Conservation (phyloP, 345 rosid species). For the Eutrema japonicum region DNA sequence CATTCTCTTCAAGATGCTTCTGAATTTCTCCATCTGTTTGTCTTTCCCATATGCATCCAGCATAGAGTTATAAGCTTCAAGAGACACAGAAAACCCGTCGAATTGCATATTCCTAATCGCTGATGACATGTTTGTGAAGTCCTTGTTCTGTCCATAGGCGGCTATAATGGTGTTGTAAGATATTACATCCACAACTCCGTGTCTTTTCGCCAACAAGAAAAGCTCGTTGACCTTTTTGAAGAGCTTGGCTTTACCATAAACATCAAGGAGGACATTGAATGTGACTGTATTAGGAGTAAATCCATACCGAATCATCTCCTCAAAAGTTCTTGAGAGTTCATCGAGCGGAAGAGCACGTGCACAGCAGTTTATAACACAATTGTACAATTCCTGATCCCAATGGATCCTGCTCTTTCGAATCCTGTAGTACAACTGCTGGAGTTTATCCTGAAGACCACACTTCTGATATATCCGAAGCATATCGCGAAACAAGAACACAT, state of each 20-base stretch:
- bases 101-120: constrained; percentile 74
- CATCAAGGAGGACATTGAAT: constrained; percentile 76
- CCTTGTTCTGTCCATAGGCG: constrained; percentile 68
- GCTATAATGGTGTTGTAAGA: constrained; percentile 86
- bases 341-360: constrained; percentile 76
- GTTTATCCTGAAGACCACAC: constrained; percentile 62
- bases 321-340: constrained; percentile 76
- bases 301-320: constrained; percentile 70
- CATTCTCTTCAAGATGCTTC: constrained; percentile 69
- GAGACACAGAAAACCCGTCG: constrained; percentile 85
- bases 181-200: constrained; percentile 73
- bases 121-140: constrained; percentile 65
- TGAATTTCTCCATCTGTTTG: constrained; percentile 75
- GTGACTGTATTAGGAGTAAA: constrained; percentile 71
- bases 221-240: constrained; percentile 68
- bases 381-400: constrained; percentile 92
- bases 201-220: constrained; percentile 65
- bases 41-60: constrained; percentile 86
- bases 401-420: constrained; percentile 60
- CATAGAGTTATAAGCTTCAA: constrained; percentile 89
- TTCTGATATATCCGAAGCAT: constrained; percentile 87
- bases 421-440: constrained; percentile 57
- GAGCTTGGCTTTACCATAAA: constrained; percentile 81
- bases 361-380: constrained; percentile 86
- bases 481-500: constrained; percentile 69